A percentile compares a stretch with the other conserved stretches of the same genome.
phyloP scores from a whole-genome alignment of 768 basidiomycete genomes.

The Vishniacozyma victoriae region DNA sequence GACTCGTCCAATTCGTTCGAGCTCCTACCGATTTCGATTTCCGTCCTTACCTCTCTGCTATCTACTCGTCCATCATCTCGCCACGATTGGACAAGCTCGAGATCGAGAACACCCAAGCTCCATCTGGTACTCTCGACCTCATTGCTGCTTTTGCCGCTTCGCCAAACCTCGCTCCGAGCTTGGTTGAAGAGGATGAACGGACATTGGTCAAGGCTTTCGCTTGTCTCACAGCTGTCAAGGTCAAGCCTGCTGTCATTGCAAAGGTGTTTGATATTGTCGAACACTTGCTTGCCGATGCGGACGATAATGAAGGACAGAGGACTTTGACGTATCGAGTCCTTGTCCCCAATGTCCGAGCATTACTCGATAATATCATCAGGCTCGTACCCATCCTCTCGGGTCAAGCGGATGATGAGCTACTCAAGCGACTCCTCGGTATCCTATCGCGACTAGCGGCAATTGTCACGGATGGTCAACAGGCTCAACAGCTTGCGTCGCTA shows the following conservation, averaged over 20 bases:
- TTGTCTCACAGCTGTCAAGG: conserved; percentile 72
- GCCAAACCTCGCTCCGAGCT: conserved; percentile 56
- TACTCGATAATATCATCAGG: conserved; percentile 66
- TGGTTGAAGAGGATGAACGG: conserved; percentile 64
- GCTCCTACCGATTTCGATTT: conserved; percentile 69
- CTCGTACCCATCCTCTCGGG: conserved; percentile 61
- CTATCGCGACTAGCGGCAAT: conserved; percentile 73
- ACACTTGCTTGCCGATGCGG: conserved; percentile 54
- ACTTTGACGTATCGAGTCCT: conserved; percentile 59
- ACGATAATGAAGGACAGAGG: conserved; percentile 58
- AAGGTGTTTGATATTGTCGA: conserved; percentile 82
- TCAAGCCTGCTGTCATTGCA: conserved; percentile 76
- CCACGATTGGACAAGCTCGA: conserved; percentile 72
- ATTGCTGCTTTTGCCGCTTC: conserved; percentile 70
- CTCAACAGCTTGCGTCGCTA: conserved; percentile 63
- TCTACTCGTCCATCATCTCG: conserved; percentile 68
- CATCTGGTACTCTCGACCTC: conserved; percentile 79
- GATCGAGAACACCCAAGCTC: conserved; percentile 82
- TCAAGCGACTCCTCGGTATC: conserved; percentile 74
- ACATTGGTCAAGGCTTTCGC: conserved; percentile 72
- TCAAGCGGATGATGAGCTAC: conserved; percentile 52
- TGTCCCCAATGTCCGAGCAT: conserved; percentile 54
- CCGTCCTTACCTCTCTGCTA: conserved; percentile 59
- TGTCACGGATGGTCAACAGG: conserved; percentile 64
- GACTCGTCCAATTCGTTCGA: conserved; percentile 82